These are phyloP conservation scores for Neofusicoccum sp. DNA, from an alignment of 2,329 filamentous ascomycete species.

Conservation along the genomic window DNA sequence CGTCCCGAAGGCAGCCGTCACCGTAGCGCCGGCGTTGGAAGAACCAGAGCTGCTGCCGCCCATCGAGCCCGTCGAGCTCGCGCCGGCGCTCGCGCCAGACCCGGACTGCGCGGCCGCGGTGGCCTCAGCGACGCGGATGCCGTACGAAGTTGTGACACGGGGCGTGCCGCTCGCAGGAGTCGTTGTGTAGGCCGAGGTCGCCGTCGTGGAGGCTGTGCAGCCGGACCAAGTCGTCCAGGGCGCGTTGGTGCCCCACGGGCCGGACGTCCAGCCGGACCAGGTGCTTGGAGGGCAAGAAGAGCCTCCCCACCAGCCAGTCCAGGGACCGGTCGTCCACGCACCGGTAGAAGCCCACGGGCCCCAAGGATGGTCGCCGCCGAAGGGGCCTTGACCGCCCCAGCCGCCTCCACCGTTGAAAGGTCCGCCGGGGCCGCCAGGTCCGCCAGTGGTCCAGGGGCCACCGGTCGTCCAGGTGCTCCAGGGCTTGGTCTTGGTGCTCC, in stretches of 20 bases:
- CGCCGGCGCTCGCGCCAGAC: constrained; percentile 1
- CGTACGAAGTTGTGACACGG: constrained; percentile 26
- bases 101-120: constrained; percentile 1
- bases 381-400: constrained; percentile 23
- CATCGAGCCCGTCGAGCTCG: not conserved
- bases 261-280: constrained; percentile 39
- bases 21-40: not conserved
- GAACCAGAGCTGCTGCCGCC: constrained; percentile 8
- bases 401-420: constrained; percentile 22
- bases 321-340: constrained; percentile 29
- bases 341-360: constrained; percentile 29
- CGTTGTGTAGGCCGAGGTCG: constrained; percentile 30
- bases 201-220: constrained; percentile 34
- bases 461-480: not conserved
- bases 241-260: constrained; percentile 33
- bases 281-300: constrained; percentile 31
- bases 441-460: constrained; percentile 4
- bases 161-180: constrained; percentile 28
- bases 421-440: not conserved
- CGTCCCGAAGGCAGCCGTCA: constrained; percentile 15
- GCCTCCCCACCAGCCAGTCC: constrained; percentile 38
- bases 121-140: constrained; percentile 34
- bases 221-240: constrained; percentile 38
- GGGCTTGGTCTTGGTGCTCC: constrained; percentile 3
- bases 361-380: constrained; percentile 26